Percentiles rank a stretch among this genome's conserved stretches.
Evolutionary conservation across 1,139 yeast genomes (phyloP).

Genomic region (Sugiyamaella paludigena): DNA sequence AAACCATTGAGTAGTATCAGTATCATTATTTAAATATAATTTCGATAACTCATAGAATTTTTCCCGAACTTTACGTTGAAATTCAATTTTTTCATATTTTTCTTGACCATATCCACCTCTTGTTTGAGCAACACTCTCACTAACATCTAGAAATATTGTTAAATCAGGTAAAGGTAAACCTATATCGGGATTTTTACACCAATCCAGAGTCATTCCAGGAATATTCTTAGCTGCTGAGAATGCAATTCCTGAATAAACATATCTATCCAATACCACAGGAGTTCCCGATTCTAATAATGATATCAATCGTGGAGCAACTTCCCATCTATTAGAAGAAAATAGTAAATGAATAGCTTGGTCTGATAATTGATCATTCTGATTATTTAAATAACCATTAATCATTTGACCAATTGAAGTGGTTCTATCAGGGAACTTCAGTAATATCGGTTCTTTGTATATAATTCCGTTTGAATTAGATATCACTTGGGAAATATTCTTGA

Average conservation of each 20-base stretch:
- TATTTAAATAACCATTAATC: conserved; percentile 67
- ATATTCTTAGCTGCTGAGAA: conserved; percentile 76
- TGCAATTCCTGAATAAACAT: conserved; percentile 90
- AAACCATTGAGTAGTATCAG: conserved; percentile 37
- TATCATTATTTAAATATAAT: conserved; percentile 7
- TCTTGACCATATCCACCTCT: conserved; percentile 91
- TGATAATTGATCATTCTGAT: conserved; percentile 39
- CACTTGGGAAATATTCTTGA: conserved; percentile 35
- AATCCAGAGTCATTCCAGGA: conserved; percentile 53
- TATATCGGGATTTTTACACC: conserved; percentile 79
- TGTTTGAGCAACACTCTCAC: conserved; percentile 47
- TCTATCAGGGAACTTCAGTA: conserved; percentile 84
- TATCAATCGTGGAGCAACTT: conserved; percentile 52
- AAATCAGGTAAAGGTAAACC: conserved; percentile 89
- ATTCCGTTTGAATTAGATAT: background rate
- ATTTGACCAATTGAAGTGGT: conserved; percentile 75
- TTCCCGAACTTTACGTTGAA: conserved; percentile 66
- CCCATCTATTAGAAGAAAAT: conserved; percentile 97
- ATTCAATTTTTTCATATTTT: conserved; percentile 72
- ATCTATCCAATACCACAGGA: conserved; percentile 74
- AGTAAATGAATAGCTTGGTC: conserved; percentile 76
- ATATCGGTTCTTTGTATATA: conserved; percentile 27
- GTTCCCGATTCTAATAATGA: conserved; percentile 51
- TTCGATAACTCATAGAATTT: conserved; percentile 52
- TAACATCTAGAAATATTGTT: conserved; percentile 70